These are phyloP conservation scores for Aspergillus unguis DNA, from an alignment of 2,329 filamentous ascomycete species.

Conservation along the genomic window DNA sequence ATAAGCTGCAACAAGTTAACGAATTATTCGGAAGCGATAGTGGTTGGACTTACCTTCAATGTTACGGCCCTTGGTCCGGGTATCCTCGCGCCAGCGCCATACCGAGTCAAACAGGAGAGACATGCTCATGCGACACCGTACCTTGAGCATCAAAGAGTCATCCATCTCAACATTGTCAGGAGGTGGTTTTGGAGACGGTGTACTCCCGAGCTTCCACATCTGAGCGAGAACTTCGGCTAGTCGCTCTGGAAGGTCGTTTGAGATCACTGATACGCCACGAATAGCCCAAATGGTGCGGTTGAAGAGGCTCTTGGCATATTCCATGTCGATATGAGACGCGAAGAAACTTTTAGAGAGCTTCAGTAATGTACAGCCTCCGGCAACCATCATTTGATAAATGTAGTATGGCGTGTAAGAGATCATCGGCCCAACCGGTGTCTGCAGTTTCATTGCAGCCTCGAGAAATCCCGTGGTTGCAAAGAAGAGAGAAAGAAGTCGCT, in stretches of 20 bases:
- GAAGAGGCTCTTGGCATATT: conserved; percentile 56
- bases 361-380: conserved; percentile 61
- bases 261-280: conserved; percentile 58
- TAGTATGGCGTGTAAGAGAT: conserved; percentile 58
- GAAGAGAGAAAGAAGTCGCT: conserved; percentile 46
- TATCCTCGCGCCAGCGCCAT: conserved; percentile 65
- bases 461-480: conserved; percentile 47
- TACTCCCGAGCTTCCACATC: conserved; percentile 56
- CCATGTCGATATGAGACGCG: conserved; percentile 53
- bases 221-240: conserved; percentile 64
- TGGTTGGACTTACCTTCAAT: conserved; percentile 61
- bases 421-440: conserved; percentile 45
- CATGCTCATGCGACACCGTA: conserved; percentile 65
- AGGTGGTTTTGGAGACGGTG: conserved; percentile 26
- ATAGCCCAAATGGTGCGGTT: conserved; percentile 58
- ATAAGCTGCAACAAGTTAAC: conserved; percentile 48
- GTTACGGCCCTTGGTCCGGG: conserved; percentile 66
- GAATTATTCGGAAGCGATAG: neutral
- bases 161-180: conserved; percentile 34
- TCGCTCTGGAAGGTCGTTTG: conserved; percentile 62
- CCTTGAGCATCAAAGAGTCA: conserved; percentile 57
- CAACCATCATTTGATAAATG: conserved; percentile 65
- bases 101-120: conserved; percentile 65
- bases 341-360: conserved; percentile 67
- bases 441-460: conserved; percentile 45